Percentiles rank a stretch among this genome's conserved stretches.
Evolutionary conservation across 768 basidiomycete species (phyloP).

Genomic region (Amanita subjunquillea): DNA sequence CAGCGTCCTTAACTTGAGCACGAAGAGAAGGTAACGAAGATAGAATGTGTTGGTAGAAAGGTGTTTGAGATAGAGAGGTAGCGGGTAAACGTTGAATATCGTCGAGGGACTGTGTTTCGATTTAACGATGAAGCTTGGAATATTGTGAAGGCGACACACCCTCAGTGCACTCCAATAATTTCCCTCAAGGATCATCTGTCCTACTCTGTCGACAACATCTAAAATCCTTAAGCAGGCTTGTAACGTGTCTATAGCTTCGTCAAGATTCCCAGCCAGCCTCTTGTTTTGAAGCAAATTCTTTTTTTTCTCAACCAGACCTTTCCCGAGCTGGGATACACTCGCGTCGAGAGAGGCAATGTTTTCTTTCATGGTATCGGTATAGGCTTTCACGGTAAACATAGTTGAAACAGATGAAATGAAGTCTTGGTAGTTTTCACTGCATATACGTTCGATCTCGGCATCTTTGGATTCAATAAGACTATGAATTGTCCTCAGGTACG

Average conservation of each 20-base stretch:
- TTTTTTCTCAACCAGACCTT: slow-evolving; percentile 89
- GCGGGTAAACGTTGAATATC: slow-evolving; percentile 89
- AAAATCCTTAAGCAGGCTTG: slow-evolving; percentile 88
- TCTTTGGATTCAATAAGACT: slow-evolving; percentile 92
- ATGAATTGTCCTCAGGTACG: slow-evolving; percentile 78
- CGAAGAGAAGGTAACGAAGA: slow-evolving; percentile 88
- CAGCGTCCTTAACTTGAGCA: slow-evolving; percentile 82
- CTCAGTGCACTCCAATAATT: slow-evolving; percentile 96
- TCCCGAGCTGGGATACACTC: slow-evolving; percentile 82
- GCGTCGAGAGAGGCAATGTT: slow-evolving; percentile 84
- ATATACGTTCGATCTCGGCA: slow-evolving; percentile 91
- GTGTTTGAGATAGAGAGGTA: slow-evolving; percentile 83
- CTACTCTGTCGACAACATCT: slow-evolving; percentile 87
- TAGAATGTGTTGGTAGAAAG: slow-evolving; percentile 85
- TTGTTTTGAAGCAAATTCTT: slow-evolving; percentile 79
- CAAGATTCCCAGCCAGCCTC: slow-evolving; percentile 88
- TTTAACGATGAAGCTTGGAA: slow-evolving; percentile 21
- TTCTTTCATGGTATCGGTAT: slow-evolving; percentile 88
- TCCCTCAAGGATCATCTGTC: slow-evolving; percentile 86
- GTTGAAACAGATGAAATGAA: slow-evolving; percentile 97
- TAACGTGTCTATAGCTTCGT: slow-evolving; percentile 92
- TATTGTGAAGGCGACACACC: slow-evolving; percentile 42
- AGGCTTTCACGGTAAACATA: slow-evolving; percentile 89
- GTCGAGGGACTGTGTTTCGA: slow-evolving; percentile 69
- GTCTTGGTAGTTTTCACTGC: slow-evolving; percentile 94